These are phyloP conservation scores for Cutaneotrichosporon sp. DNA, from an alignment of 1,284 basidiomycete genomes.

Conservation along the genomic window DNA sequence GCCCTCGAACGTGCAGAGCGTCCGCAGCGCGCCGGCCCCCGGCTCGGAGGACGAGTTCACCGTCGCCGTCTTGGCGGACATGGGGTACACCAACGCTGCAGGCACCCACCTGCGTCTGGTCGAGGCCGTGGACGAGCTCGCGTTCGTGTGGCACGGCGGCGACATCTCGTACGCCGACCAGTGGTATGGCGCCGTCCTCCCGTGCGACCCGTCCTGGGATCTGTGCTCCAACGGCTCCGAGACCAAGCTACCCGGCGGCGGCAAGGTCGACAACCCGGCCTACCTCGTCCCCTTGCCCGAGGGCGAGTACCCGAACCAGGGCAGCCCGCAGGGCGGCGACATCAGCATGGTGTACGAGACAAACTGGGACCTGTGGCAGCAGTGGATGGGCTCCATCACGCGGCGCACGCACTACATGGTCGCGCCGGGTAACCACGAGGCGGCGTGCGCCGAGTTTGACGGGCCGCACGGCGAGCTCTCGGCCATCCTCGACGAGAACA, in stretches of 20 bases:
- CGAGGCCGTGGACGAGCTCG: conserved; percentile 28
- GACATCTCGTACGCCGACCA: conserved; percentile 52
- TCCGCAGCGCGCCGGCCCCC: conserved; percentile 29
- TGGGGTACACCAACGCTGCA: conserved; percentile 49
- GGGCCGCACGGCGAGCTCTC: conserved; percentile 29
- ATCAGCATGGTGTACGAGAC: conserved; percentile 36
- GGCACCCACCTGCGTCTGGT: conserved; percentile 41
- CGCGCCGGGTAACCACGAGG: conserved; percentile 29
- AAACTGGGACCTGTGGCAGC: conserved; percentile 50
- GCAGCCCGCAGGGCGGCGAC: conserved; percentile 34
- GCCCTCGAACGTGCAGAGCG: conserved; percentile 27
- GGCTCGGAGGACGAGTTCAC: conserved; percentile 31
- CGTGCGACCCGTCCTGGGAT: conserved; percentile 21
- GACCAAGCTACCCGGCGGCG: conserved; percentile 12
- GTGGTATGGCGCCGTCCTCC: conserved; percentile 37
- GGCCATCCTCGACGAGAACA: conserved; percentile 25
- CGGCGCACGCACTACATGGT: conserved; percentile 37
- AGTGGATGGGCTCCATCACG: conserved; percentile 45
- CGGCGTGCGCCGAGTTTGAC: conserved; percentile 31
- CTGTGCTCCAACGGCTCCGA: conserved; percentile 39
- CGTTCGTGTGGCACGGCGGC: conserved; percentile 43
- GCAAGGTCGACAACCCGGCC: conserved; percentile 23
- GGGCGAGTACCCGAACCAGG: conserved; percentile 34
- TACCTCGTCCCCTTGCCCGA: conserved; percentile 32
- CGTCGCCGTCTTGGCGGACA: conserved; percentile 45